These are phyloP conservation scores for Colletotrichum sp. DNA, from an alignment of 2,329 filamentous ascomycete species.

Conservation along the genomic window DNA sequence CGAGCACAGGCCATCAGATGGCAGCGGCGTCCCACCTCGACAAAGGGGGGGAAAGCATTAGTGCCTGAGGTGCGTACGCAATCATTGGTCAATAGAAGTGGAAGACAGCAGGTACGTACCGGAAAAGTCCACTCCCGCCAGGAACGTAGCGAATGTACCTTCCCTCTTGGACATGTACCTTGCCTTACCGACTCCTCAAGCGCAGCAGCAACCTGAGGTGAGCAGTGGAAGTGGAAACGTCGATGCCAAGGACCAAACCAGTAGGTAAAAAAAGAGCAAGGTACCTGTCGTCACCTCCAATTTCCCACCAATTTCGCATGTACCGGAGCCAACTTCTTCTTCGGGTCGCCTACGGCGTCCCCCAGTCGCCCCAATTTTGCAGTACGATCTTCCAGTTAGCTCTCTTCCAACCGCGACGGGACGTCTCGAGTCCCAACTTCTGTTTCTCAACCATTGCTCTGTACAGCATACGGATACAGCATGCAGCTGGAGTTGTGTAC, in stretches of 20 bases:
- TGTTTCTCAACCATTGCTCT: not conserved
- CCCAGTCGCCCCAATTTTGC: not conserved
- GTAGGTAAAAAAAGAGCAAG: not conserved
- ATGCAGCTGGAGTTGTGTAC: not conserved
- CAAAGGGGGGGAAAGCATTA: not conserved
- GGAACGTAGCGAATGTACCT: not conserved
- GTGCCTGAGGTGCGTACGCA: not conserved
- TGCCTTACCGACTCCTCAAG: slow-evolving; percentile 1
- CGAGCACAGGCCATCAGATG: slow-evolving; percentile 7
- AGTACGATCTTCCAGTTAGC: not conserved
- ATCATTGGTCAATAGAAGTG: not conserved
- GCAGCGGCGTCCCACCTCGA: slow-evolving; percentile 1
- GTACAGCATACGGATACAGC: not conserved
- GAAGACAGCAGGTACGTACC: not conserved
- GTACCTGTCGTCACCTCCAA: slow-evolving; percentile 20
- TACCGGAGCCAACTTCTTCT: slow-evolving; percentile 22
- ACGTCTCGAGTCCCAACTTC: not conserved
- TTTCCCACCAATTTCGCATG: slow-evolving; percentile 24
- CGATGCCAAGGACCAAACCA: not conserved
- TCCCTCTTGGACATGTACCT: not conserved
- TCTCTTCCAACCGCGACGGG: not conserved
- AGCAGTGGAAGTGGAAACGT: not conserved
- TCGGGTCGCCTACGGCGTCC: slow-evolving; percentile 13
- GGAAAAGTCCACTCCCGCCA: not conserved
- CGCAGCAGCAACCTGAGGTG: not conserved